These are phyloP conservation scores for Pichia sp. DNA, from an alignment of 1,139 yeast species.

Conservation along the genomic window DNA sequence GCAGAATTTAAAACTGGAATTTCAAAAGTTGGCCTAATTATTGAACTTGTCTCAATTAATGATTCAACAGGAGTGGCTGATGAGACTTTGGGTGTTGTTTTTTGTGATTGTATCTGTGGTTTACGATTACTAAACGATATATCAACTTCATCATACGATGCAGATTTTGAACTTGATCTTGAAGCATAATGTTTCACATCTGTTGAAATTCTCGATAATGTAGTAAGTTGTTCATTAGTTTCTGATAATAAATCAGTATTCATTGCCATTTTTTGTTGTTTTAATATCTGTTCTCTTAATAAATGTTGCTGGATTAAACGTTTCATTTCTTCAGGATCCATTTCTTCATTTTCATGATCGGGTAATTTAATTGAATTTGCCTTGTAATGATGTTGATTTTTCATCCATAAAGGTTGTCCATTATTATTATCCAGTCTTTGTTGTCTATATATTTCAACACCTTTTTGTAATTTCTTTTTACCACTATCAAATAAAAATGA, in stretches of 20 bases:
- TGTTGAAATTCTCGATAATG: neutral
- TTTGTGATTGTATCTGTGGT: neutral
- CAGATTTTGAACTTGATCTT: neutral
- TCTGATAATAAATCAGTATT: neutral
- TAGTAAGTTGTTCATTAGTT: neutral
- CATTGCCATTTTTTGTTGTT: constrained; percentile 1
- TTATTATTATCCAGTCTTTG: constrained; percentile 31
- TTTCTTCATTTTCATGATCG: constrained; percentile 27
- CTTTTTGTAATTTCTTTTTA: constrained; percentile 54
- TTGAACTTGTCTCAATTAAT: constrained; percentile 6
- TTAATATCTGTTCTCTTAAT: constrained; percentile 31
- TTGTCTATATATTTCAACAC: constrained; percentile 54
- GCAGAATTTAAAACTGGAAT: constrained; percentile 16
- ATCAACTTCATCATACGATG: constrained; percentile 2
- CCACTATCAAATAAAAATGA: constrained; percentile 56
- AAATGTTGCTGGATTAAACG: constrained; percentile 37
- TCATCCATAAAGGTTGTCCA: constrained; percentile 77
- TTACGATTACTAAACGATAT: constrained; percentile 3
- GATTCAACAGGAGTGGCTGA: neutral
- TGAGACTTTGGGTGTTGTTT: neutral
- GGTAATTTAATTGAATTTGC: constrained; percentile 36
- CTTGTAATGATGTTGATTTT: constrained; percentile 46
- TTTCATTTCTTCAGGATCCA: constrained; percentile 39
- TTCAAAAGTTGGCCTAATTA: constrained; percentile 14
- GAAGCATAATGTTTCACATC: neutral